These are phyloP conservation scores for Claviceps spartinae DNA, from an alignment of 2,329 filamentous ascomycete species.

Conservation along the genomic window DNA sequence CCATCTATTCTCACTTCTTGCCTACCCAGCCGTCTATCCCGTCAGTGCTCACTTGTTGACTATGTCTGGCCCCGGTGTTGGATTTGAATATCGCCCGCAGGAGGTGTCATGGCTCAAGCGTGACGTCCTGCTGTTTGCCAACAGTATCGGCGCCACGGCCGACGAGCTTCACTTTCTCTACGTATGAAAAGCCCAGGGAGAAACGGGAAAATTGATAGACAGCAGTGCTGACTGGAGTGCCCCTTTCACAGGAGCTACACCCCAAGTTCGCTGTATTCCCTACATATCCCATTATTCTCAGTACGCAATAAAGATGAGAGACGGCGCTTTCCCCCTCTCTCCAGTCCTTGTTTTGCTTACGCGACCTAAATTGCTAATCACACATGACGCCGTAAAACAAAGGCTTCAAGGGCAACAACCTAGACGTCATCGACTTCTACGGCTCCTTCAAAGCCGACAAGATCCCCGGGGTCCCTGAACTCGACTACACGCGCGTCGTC, in stretches of 20 bases:
- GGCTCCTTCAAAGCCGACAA: slow-evolving; percentile 48
- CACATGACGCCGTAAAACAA: not conserved
- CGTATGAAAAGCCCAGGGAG: slow-evolving; percentile 29
- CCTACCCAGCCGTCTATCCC: not conserved
- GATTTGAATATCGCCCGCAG: slow-evolving; percentile 65
- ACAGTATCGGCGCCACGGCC: slow-evolving; percentile 71
- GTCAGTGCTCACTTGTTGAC: not conserved
- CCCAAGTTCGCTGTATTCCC: slow-evolving; percentile 80
- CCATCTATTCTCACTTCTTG: not conserved
- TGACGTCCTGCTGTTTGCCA: slow-evolving; percentile 79
- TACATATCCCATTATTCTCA: slow-evolving; percentile 71
- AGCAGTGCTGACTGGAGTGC: not conserved
- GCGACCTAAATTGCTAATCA: too few relatives aligned
- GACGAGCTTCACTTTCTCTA: slow-evolving; percentile 91
- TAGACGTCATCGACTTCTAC: slow-evolving; percentile 79
- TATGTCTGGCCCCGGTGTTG: slow-evolving; percentile 42
- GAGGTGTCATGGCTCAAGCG: slow-evolving; percentile 78
- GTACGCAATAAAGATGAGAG: slow-evolving; percentile 28
- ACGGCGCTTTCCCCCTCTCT: too few relatives aligned
- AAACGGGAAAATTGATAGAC: not conserved
- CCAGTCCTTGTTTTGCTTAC: not conserved
- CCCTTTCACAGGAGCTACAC: slow-evolving; percentile 56
- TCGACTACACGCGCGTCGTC: slow-evolving; percentile 61
- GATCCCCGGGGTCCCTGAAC: slow-evolving; percentile 64
- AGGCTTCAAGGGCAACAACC: slow-evolving; percentile 64